Evolutionary conservation across 306 rosid species (phyloP).

Genomic region (Luffa acutangula): DNA sequence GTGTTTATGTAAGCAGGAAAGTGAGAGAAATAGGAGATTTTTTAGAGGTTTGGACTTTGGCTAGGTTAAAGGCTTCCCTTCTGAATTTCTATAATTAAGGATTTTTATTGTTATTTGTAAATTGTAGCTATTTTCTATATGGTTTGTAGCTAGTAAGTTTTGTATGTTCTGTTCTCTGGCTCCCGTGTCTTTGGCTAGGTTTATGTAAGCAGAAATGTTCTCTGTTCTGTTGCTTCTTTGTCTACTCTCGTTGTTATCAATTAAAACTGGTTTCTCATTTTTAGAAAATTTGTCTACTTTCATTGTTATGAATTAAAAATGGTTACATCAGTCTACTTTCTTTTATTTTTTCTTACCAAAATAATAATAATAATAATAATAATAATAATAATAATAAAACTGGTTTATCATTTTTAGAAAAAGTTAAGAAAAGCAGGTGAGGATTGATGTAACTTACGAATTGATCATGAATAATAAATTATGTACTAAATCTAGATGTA

Average conservation of each 20-base stretch:
- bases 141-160: background rate
- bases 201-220: background rate
- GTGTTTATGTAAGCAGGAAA: background rate
- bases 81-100: background rate
- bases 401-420: background rate
- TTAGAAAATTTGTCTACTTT: background rate
- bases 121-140: background rate
- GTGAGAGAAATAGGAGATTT: background rate
- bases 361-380: too few relatives aligned
- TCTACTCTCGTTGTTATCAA: background rate
- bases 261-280: background rate
- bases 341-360: too few relatives aligned
- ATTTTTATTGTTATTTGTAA: background rate
- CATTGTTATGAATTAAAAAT: too few relatives aligned
- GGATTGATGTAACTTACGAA: background rate
- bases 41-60: background rate
- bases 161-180: background rate
- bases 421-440: background rate
- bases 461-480: background rate
- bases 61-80: background rate
- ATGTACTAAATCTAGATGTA: background rate
- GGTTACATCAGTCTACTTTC: too few relatives aligned
- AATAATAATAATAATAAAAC: background rate
- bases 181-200: background rate
- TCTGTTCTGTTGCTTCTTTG: background rate